These are phyloP conservation scores for Boletus pseudo-olivaceus DNA, from an alignment of 768 basidiomycete genomes.

Conservation along the genomic window DNA sequence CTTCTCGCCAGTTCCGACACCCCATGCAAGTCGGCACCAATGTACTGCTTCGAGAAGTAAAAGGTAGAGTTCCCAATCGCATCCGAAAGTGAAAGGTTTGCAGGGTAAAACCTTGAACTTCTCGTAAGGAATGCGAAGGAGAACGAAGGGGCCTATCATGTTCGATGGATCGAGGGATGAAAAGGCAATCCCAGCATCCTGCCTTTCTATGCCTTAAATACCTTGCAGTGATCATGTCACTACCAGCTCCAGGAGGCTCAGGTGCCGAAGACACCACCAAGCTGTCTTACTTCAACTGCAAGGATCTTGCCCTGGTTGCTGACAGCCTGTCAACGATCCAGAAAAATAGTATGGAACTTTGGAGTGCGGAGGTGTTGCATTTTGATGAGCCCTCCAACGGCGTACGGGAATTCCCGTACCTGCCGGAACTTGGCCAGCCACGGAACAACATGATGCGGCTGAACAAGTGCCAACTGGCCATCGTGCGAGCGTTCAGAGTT, in stretches of 20 bases:
- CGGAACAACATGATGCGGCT: not conserved
- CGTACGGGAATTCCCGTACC: not conserved
- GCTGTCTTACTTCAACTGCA: not conserved
- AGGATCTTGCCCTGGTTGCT: not conserved
- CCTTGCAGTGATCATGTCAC: no score
- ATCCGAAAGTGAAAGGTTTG: no score
- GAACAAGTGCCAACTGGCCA: not conserved
- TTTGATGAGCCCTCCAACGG: not conserved
- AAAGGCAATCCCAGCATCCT: not conserved
- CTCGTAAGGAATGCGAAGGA: not conserved
- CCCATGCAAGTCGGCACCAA: not conserved
- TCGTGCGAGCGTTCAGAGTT: no score
- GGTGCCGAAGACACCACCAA: not conserved
- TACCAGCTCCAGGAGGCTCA: not conserved
- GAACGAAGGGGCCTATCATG: not conserved
- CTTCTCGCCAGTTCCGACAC: constrained; percentile 3
- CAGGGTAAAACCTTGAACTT: not conserved
- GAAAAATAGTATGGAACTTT: not conserved
- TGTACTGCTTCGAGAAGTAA: no score
- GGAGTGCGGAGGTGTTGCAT: not conserved
- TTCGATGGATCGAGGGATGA: no score
- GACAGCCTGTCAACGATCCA: not conserved
- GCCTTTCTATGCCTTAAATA: not conserved
- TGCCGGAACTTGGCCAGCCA: not conserved
- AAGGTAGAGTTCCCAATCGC: no score